Evolutionary conservation across 192 early-diverging fungal species (phyloP).

Genomic region (Chytriomyces confervae): DNA sequence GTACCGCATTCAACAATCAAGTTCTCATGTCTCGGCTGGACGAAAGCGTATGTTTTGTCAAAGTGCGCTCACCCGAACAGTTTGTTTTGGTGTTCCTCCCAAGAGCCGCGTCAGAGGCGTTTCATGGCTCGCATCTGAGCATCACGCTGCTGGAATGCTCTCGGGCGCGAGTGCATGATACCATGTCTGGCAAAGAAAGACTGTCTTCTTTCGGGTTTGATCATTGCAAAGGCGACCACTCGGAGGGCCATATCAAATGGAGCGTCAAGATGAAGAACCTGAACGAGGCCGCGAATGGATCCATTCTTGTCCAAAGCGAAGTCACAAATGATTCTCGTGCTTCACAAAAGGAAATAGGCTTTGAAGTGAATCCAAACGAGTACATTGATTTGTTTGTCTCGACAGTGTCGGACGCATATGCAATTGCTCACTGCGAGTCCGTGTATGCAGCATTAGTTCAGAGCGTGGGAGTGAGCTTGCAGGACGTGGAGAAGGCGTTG

Average conservation of each 20-base stretch:
- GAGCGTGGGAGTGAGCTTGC: slow-evolving; percentile 31
- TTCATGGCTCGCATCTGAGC: slow-evolving; percentile 16
- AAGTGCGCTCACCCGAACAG: slow-evolving; percentile 38
- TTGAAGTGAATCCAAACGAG: neutral
- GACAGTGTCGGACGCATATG: slow-evolving; percentile 24
- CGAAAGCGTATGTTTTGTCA: slow-evolving; percentile 48
- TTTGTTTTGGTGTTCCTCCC: slow-evolving; percentile 50
- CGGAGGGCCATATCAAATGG: neutral
- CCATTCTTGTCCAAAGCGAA: slow-evolving; percentile 12
- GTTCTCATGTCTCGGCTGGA: slow-evolving; percentile 8
- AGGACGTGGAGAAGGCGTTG: slow-evolving; percentile 44
- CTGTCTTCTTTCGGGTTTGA: slow-evolving; percentile 20
- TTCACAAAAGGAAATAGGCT: neutral
- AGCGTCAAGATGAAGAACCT: neutral
- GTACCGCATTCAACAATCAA: slow-evolving; percentile 7
- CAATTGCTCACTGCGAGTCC: slow-evolving; percentile 41
- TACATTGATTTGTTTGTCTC: slow-evolving; percentile 13
- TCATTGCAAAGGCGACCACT: neutral
- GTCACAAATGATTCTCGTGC: neutral
- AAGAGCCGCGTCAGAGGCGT: neutral
- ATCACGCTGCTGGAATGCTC: slow-evolving; percentile 41
- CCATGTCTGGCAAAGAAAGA: slow-evolving; percentile 24
- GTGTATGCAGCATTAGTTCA: slow-evolving; percentile 49
- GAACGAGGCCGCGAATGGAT: neutral
- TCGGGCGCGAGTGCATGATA: slow-evolving; percentile 22